Percentiles rank a stretch among this genome's conserved stretches.
phyloP scores from a whole-genome alignment of 768 basidiomycete species.

The Pulveroboletus ravenelii region DNA sequence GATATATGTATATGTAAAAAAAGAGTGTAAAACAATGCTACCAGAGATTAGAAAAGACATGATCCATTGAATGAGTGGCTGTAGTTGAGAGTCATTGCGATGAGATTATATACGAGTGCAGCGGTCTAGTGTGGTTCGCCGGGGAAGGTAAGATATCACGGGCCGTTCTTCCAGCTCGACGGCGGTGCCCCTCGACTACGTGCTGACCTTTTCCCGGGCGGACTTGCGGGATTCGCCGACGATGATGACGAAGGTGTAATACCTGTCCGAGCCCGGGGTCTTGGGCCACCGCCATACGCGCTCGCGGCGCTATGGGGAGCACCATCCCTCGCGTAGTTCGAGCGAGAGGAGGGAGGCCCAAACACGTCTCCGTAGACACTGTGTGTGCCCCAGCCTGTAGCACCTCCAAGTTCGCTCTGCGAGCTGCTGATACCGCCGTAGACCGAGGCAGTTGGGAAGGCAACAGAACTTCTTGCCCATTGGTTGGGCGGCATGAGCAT shows the following conservation, averaged over 20 bases:
- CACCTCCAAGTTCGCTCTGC: constrained; percentile 62
- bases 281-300: constrained; percentile 17
- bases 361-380: constrained; percentile 72
- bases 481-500: constrained; percentile 34
- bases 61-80: constrained; percentile 8
- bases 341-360: constrained; percentile 34
- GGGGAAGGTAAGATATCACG: constrained; percentile 4
- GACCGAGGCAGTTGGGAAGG: constrained; percentile 52
- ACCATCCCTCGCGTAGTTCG: constrained; percentile 1
- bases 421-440: constrained; percentile 52
- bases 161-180: constrained; percentile 53
- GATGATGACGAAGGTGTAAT: constrained; percentile 20
- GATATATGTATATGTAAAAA: constrained; percentile 2
- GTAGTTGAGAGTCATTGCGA: background rate
- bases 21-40: constrained; percentile 1
- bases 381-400: constrained; percentile 46
- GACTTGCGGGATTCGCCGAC: constrained; percentile 4
- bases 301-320: constrained; percentile 14
- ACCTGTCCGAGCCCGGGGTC: constrained; percentile 35
- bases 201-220: constrained; percentile 17
- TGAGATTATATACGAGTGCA: background rate
- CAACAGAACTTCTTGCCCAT: constrained; percentile 44
- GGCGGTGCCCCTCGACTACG: constrained; percentile 44
- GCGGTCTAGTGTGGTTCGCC: background rate
- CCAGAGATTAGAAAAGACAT: constrained; percentile 10